Percentiles rank a stretch among this genome's conserved stretches.
These are phyloP conservation scores for Coniochaeta hoffmannii DNA, from an alignment of 2,329 filamentous ascomycete genomes.

Conservation along the genomic window DNA sequence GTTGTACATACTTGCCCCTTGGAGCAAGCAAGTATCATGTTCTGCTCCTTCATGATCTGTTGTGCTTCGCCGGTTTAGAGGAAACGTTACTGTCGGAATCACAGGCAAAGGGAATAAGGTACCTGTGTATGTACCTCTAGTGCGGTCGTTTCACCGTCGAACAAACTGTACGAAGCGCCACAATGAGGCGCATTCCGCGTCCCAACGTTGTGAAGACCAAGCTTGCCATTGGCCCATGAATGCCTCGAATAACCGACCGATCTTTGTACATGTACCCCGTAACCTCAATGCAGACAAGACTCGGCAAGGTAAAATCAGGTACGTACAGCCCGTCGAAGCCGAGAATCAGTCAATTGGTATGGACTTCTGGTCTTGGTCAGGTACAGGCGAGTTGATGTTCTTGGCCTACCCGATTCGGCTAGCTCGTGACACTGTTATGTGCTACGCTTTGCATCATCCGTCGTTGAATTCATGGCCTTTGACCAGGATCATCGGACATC, in stretches of 20 bases:
- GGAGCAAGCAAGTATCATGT: neutral
- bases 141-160: too few species aligned
- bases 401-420: neutral
- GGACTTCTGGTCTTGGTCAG: neutral
- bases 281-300: neutral
- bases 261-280: neutral
- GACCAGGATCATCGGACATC: neutral
- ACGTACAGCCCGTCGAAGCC: too few species aligned
- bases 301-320: neutral
- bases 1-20: neutral
- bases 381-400: neutral
- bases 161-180: neutral
- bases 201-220: neutral
- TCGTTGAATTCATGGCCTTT: neutral
- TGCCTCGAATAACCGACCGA: neutral
- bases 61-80: too few species aligned
- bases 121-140: too few species aligned
- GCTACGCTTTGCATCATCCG: neutral
- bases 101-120: neutral
- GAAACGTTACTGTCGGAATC: too few species aligned
- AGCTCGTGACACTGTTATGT: neutral
- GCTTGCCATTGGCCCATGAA: neutral
- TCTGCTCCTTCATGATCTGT: too few species aligned
- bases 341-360: neutral
- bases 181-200: neutral